phyloP scores from a whole-genome alignment of 768 basidiomycete species.

The Boletus subcaerulescens region DNA sequence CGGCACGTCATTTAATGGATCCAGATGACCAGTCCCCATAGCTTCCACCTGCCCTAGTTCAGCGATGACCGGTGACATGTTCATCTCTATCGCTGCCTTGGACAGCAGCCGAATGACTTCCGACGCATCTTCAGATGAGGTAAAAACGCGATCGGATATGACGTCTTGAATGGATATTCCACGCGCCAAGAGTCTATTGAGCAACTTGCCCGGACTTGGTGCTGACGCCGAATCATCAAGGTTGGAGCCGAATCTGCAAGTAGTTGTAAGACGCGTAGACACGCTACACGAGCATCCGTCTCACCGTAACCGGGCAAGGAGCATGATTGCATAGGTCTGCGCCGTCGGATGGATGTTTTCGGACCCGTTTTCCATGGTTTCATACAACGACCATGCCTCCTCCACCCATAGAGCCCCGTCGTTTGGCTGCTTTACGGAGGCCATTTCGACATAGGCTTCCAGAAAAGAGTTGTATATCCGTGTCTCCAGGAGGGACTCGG shows the following conservation, averaged over 20 bases:
- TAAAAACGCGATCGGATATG: conserved; percentile 55
- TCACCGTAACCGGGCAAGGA: conserved; percentile 56
- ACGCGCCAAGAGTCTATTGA: conserved; percentile 46
- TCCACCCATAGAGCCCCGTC: conserved; percentile 56
- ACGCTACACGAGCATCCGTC: conserved; percentile 11
- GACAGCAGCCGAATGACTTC: conserved; percentile 56
- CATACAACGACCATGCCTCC: conserved; percentile 59
- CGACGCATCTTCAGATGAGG: conserved; percentile 52
- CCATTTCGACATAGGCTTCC: conserved; percentile 61
- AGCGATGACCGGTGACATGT: conserved; percentile 46
- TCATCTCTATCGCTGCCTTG: conserved; percentile 55
- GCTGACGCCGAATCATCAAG: conserved; percentile 15
- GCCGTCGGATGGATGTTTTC: conserved; percentile 51
- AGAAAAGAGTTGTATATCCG: conserved; percentile 65
- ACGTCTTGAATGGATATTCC: conserved; percentile 50
- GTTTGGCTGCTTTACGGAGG: conserved; percentile 41
- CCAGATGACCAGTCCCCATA: conserved; percentile 38
- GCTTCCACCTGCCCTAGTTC: conserved; percentile 57
- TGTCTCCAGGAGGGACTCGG: conserved; percentile 45
- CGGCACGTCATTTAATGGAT: conserved; percentile 51
- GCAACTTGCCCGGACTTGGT: conserved; percentile 30
- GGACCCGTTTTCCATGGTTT: conserved; percentile 46
- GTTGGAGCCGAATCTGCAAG: conserved; percentile 39
- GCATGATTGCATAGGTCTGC: conserved; percentile 67
- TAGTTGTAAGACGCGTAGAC: conserved; percentile 11